These are phyloP conservation scores for Neurospora sp. DNA, from an alignment of 2,329 filamentous ascomycete genomes.

Conservation along the genomic window DNA sequence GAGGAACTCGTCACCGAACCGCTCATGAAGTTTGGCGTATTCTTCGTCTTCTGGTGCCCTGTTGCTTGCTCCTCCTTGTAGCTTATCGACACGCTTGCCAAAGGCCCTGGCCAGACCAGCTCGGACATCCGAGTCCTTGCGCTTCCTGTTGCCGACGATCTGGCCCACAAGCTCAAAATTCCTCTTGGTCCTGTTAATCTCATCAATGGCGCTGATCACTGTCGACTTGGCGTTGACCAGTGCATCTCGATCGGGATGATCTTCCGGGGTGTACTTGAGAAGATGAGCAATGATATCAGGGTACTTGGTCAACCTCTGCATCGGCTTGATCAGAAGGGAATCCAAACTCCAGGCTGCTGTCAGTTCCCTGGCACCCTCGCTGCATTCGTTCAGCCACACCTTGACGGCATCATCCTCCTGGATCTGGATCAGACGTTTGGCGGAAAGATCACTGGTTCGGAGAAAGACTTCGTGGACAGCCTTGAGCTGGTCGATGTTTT, in stretches of 20 bases:
- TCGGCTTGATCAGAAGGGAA: conserved; percentile 92
- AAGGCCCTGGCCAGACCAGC: conserved; percentile 82
- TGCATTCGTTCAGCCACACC: conserved; percentile 91
- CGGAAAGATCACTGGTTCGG: conserved; percentile 52
- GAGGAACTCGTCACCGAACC: conserved; percentile 85
- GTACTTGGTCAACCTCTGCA: conserved; percentile 90
- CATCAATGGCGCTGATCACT: conserved; percentile 59
- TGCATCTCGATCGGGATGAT: conserved; percentile 70
- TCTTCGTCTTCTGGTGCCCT: conserved; percentile 65
- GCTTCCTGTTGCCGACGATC: conserved; percentile 66
- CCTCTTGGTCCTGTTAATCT: conserved; percentile 94
- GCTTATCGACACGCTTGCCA: conserved; percentile 77
- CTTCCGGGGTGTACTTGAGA: conserved; percentile 64
- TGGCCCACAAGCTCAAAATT: conserved; percentile 87
- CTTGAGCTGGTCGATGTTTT: conserved; percentile 51
- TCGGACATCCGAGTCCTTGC: conserved; percentile 80
- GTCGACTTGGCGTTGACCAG: conserved; percentile 44
- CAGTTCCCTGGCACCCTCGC: conserved; percentile 81
- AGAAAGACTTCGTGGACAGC: conserved; percentile 51
- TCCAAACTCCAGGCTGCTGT: conserved; percentile 93
- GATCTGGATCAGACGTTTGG: conserved; percentile 50
- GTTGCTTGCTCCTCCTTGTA: conserved; percentile 54
- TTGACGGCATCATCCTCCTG: conserved; percentile 53
- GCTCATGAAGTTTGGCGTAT: conserved; percentile 73
- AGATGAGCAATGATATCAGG: conserved; percentile 75